Percentiles rank a stretch among this genome's conserved stretches.
These are phyloP conservation scores for Coriolopsis trogii DNA, from an alignment of 1,284 basidiomycete genomes.

Conservation along the genomic window DNA sequence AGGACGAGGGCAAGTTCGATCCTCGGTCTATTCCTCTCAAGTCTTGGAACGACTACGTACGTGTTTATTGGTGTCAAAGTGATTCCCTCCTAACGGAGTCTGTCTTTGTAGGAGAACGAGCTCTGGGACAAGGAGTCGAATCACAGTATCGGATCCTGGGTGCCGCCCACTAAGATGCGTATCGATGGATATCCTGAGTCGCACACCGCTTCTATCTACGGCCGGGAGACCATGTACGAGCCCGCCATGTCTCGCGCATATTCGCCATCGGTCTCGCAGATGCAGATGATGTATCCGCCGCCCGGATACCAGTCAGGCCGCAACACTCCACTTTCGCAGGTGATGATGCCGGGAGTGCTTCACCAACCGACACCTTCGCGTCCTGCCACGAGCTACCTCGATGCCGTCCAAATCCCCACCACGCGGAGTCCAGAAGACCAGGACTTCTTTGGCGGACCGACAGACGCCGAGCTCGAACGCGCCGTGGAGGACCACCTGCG, in stretches of 20 bases:
- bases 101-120: slow-evolving; percentile 75
- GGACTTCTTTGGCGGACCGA: slow-evolving; percentile 51
- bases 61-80: slow-evolving; percentile 23
- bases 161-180: slow-evolving; percentile 68
- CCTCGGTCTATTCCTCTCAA: slow-evolving; percentile 91
- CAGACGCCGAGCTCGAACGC: slow-evolving; percentile 72
- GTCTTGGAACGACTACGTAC: slow-evolving; percentile 93
- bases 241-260: slow-evolving; percentile 53
- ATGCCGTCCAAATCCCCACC: slow-evolving; percentile 61
- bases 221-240: slow-evolving; percentile 82
- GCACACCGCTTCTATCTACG: slow-evolving; percentile 75
- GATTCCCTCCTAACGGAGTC: neutral
- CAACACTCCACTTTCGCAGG: slow-evolving; percentile 59
- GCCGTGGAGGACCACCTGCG: slow-evolving; percentile 74
- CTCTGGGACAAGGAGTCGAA: slow-evolving; percentile 97
- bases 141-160: slow-evolving; percentile 87
- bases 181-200: slow-evolving; percentile 77
- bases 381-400: slow-evolving; percentile 75
- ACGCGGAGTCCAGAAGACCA: slow-evolving; percentile 55
- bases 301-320: slow-evolving; percentile 80
- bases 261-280: slow-evolving; percentile 71
- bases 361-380: slow-evolving; percentile 64
- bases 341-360: slow-evolving; percentile 26
- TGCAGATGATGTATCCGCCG: slow-evolving; percentile 44
- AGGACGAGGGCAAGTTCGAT: slow-evolving; percentile 98